Evolutionary conservation across 331 rosid genomes (phyloP), one percentile per base, ranked within the genome.

Genomic region (Malus hybrid): DNA sequence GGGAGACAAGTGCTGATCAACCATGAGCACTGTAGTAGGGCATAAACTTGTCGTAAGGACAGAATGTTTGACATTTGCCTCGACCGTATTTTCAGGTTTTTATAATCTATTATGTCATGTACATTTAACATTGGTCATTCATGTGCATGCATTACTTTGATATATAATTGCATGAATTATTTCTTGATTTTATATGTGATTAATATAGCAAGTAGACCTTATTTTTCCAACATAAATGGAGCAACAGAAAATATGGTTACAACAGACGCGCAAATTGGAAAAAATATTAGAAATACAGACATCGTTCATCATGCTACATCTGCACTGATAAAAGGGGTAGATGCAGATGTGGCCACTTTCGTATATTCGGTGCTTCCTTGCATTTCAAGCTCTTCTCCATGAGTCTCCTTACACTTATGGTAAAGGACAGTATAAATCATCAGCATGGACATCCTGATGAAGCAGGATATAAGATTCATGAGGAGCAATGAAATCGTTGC

Each of bases 311-410:
- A 76, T 24, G 78, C 53, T 18, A 67, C n/a, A 39, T 74, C 58
- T 55, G 69, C 77, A 10, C 10, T 50, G 14, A 52, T 33, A 10
- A 68, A 44, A 22, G 82, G 70, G 32, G 14, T 6, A 26, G 7
- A 39, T 28, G 29, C 29, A 32, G 4, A 44, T 9, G 48, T 9
- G 7, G 53, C 4, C 15, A 60, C 7, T 62, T 74, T 70, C n/a
- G 66, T 48, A 65, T 57, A 82, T 65, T 78, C 46, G 33, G 32
- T 7, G 30, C 57, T 14, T 18, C 20, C 77, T 53, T 32, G 55
- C 58, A 66, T 57, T 78, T 68, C 84, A 68, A 66, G 34, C 55
- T 75, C 86, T 62, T 76, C 77, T 66, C 73, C 86, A 42, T 75
- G 73, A 52, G 7, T 60, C 69, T 62, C 57, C 79, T 75, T 76